Evolutionary conservation across 2,329 filamentous ascomycete genomes (phyloP).

Genomic region (Nemania serpens): DNA sequence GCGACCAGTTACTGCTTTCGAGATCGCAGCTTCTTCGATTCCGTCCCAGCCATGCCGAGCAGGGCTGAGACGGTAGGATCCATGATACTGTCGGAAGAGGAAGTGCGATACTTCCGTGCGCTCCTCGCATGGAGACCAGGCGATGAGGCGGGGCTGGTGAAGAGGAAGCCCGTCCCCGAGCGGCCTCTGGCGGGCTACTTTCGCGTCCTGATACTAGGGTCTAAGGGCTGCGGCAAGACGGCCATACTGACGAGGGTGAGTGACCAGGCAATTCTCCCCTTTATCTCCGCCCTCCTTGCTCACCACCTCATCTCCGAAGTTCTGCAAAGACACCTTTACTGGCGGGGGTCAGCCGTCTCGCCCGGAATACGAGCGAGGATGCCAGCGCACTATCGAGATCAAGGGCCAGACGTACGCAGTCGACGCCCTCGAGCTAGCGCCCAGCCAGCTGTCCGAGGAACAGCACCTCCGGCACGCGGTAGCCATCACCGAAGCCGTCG

Average conservation of each 20-base stretch:
- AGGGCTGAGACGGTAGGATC: constrained; percentile 25
- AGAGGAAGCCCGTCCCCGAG: constrained; percentile 20
- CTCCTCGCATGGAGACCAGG: constrained; percentile 47
- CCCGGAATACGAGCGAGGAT: constrained; percentile 40
- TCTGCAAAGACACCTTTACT: constrained; percentile 41
- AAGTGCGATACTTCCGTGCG: constrained; percentile 47
- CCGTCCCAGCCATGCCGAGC: constrained; percentile 11
- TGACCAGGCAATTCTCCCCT: neutral
- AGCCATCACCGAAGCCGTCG: constrained; percentile 47
- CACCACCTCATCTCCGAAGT: constrained; percentile 32
- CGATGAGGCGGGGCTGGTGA: constrained; percentile 33
- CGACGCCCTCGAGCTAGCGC: constrained; percentile 46
- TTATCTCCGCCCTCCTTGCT: constrained; percentile 7
- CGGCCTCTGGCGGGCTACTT: constrained; percentile 43
- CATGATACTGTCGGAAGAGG: constrained; percentile 47
- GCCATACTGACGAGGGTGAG: constrained; percentile 46
- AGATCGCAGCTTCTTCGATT: neutral
- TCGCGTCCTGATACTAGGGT: constrained; percentile 46
- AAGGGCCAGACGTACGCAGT: constrained; percentile 41
- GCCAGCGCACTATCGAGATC: constrained; percentile 43
- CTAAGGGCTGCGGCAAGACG: constrained; percentile 48
- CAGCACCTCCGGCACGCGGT: constrained; percentile 45
- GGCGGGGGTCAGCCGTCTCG: constrained; percentile 32
- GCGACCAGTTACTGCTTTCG: neutral
- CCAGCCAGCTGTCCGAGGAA: constrained; percentile 40